phyloP scores from a whole-genome alignment of 108 stramenopile species.

The Nitzschia sp. region DNA sequence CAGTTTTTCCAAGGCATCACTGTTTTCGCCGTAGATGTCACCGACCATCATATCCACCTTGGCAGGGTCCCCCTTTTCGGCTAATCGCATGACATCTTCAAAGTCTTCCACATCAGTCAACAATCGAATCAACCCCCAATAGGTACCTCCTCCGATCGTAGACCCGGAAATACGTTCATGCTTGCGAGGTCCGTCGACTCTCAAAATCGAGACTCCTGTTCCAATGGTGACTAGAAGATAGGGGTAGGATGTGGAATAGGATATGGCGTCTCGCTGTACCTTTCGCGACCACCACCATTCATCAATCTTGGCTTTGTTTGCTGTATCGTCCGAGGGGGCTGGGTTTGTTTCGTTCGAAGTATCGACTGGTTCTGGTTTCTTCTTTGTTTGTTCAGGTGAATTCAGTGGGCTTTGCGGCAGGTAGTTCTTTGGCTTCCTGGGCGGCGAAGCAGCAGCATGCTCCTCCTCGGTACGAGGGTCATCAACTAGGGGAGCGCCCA shows the following conservation, averaged over 20 bases:
- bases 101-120: conserved; percentile 91
- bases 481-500: conserved; percentile 4
- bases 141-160: conserved; percentile 98
- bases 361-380: conserved; percentile 2
- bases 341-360: neutral
- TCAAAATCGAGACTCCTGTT: conserved; percentile 93
- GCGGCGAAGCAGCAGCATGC: too few relatives aligned
- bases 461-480: neutral
- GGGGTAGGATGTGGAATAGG: conserved; percentile 75
- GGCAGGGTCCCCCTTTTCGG: conserved; percentile 89
- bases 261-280: conserved; percentile 78
- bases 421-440: neutral
- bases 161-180: conserved; percentile 97
- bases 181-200: conserved; percentile 93
- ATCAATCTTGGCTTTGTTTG: conserved; percentile 38
- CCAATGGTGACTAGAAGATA: conserved; percentile 97
- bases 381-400: neutral
- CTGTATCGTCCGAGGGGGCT: neutral
- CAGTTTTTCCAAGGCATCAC: conserved; percentile 87
- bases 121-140: conserved; percentile 97
- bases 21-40: conserved; percentile 95
- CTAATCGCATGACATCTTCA: conserved; percentile 89
- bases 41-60: conserved; percentile 92
- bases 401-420: neutral
- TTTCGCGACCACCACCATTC: conserved; percentile 89